Percentiles rank a stretch among this genome's conserved stretches.
Conservation (phyloP, 192 early-diverging fungal species). For the Gamsiella multidivaricata region DNA sequence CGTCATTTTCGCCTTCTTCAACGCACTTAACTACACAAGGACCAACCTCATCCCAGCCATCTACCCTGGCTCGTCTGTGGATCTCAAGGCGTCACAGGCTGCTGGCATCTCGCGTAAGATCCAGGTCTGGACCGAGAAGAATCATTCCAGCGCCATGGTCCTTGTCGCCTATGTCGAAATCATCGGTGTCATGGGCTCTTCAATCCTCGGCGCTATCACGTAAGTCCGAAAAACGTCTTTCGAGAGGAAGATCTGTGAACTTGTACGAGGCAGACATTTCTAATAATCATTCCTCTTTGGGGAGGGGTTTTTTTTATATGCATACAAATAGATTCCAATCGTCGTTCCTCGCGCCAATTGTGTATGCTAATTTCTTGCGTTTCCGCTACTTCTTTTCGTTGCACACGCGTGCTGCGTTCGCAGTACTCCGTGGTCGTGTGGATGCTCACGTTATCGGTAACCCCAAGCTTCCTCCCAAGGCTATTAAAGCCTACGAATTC, state of each 20-base stretch:
- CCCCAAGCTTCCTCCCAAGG: constrained; percentile 58
- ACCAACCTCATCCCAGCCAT: constrained; percentile 73
- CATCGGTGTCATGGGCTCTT: constrained; percentile 70
- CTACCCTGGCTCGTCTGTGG: constrained; percentile 57
- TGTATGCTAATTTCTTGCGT: constrained; percentile 78
- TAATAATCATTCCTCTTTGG: too few species aligned
- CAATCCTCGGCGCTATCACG: constrained; percentile 65
- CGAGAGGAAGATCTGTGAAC: too few species aligned
- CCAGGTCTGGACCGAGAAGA: constrained; percentile 63
- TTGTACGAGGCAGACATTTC: too few species aligned
- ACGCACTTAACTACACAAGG: constrained; percentile 76
- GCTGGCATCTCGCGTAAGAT: constrained; percentile 60
- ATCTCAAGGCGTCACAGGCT: constrained; percentile 40
- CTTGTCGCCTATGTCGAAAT: constrained; percentile 78
- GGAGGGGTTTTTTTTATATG: constrained; percentile 29
- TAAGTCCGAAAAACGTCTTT: too few species aligned
- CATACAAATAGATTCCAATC: constrained; percentile 56
- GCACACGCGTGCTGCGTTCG: constrained; percentile 59
- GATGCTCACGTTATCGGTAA: constrained; percentile 56
- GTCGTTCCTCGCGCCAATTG: constrained; percentile 64
- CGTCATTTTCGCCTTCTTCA: constrained; percentile 79
- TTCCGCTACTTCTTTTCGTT: constrained; percentile 76
- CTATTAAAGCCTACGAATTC: constrained; percentile 54
- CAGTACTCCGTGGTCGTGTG: constrained; percentile 36
- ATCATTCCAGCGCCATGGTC: constrained; percentile 72